phyloP scores from a whole-genome alignment of 306 rosid genomes.

The barrel medic (Medicago truncatula) region DNA sequence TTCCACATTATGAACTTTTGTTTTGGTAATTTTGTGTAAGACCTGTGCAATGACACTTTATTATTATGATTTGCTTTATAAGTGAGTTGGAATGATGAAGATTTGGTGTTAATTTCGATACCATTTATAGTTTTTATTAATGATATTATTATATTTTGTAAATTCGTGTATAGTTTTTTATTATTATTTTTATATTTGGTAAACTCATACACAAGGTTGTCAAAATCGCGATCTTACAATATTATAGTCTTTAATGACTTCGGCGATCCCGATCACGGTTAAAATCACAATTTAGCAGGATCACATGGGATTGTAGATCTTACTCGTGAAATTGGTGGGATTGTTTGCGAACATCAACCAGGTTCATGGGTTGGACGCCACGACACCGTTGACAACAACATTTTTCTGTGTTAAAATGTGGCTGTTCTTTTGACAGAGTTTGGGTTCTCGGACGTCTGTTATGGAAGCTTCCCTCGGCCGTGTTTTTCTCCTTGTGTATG shows the following conservation, averaged over 20 bases:
- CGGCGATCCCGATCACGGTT: background rate
- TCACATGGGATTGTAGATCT: background rate
- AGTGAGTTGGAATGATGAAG: too few relatives aligned
- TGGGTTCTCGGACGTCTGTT: background rate
- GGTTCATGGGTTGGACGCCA: background rate
- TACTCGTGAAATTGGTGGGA: background rate
- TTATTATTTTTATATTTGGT: background rate
- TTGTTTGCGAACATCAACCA: background rate
- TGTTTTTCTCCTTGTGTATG: background rate
- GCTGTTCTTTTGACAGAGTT: background rate
- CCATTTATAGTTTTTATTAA: background rate
- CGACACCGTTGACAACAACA: background rate
- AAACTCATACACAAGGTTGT: background rate
- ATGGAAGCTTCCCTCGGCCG: background rate
- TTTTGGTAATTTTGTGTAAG: slow-evolving; percentile 7
- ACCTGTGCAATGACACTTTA: background rate
- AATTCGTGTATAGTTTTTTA: background rate
- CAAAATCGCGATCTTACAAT: background rate
- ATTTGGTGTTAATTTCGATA: too few relatives aligned
- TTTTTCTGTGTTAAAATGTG: background rate
- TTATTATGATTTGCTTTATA: background rate
- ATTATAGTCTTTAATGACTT: background rate
- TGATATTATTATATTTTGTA: too few relatives aligned
- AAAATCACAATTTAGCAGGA: background rate
- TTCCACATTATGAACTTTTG: background rate